Conservation (phyloP, 129 eudicot genomes). For the carrot (Daucus carota) region DH1_v3.0 NC_030386.2:36881501-36882000, state of each 20-base stretch:
- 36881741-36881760: too few species aligned
- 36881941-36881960: neutral
- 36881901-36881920: constrained; percentile 27
- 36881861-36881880: too few species aligned
- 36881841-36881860: too few species aligned
- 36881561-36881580: neutral
- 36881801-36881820: too few species aligned
- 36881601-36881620: constrained; percentile 9
- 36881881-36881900: too few species aligned
- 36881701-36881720: constrained; percentile 35
- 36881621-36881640: constrained; percentile 56
- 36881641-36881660: constrained; percentile 19
- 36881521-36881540: neutral
- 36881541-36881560: neutral
- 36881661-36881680: neutral
- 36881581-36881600: neutral
- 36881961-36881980: neutral
- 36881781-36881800: too few species aligned
- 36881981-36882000: neutral
- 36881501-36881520: neutral
- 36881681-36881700: constrained; percentile 61
- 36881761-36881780: too few species aligned
- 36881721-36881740: too few species aligned
- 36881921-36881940: neutral
- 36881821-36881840: too few species aligned